Base-by-base conservation (phyloP, 2,329 filamentous ascomycete genomes). In the Trichoderma sp. region DNA sequence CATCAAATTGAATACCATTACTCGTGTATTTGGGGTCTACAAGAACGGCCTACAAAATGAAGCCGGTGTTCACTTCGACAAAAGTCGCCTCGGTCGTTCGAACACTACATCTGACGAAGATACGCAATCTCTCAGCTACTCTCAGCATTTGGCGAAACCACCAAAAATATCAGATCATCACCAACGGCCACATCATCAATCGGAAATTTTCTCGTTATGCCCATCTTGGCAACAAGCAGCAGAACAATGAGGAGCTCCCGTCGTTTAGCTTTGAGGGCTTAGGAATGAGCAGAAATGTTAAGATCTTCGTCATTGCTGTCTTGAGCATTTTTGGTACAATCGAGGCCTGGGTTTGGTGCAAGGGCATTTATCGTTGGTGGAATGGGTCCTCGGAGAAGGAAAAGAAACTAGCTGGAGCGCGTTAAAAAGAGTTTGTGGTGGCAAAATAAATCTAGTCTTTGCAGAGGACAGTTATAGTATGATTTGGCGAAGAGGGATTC, bases 271-370 rank as follows among this genome's bases (percentile, higher is more conserved):
- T 78, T 6, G 59, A 74, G 3, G 71, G 71, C 5, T 53, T 78
- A 0, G 76, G 77, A 4, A 59, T 78, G 5, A 73, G 75, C 68
- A 76, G 70, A 29, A 73, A 72, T 19, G 74, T 74, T 70, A 77
- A 67, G 19, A 34, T 76, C 2, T 52, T 70, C 10, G 39, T 77
- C 5, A 60, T 77, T 9, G 68, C 70, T 1, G 57, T 77, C 2
- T 45, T 78, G 7, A 69, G 72, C 58, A 71, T 78, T 13, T 73
- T 77, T 27, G 77, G 75, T 25, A 78, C 74, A 1, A 73, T 77
- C 6, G 76, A 79, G 64, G 75, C 76, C 0, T 78, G 75, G 74
- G 70, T 77, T 32, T 79, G 73, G 67, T 74, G 73, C 48, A 73
- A 77, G 61, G 71, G 74, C 2, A 72, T 76, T 1, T 74, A 73